A percentile compares a stretch with the other conserved stretches of the same genome.
These are phyloP conservation scores for Diaporthe sp. DNA, from an alignment of 2,329 filamentous ascomycete species.

Conservation along the genomic window DNA sequence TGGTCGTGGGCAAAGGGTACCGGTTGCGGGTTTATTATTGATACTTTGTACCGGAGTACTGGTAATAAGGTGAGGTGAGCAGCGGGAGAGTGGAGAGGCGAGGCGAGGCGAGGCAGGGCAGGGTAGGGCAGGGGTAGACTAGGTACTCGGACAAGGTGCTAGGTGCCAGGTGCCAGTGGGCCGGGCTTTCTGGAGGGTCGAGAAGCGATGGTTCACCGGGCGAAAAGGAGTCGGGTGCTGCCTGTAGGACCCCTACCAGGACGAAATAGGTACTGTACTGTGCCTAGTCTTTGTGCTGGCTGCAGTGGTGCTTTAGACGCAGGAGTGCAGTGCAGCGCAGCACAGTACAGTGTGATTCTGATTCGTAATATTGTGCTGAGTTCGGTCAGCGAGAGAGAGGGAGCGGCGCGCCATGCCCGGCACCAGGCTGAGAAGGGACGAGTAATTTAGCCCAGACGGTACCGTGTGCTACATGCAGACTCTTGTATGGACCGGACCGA, in stretches of 20 bases:
- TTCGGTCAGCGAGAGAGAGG: slow-evolving; percentile 23
- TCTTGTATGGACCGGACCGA: neutral
- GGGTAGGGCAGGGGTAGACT: neutral
- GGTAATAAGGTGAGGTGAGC: slow-evolving; percentile 21
- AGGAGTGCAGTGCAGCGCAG: neutral
- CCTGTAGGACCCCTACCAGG: neutral
- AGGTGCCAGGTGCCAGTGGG: neutral
- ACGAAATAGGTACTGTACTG: neutral
- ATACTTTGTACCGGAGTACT: slow-evolving; percentile 12
- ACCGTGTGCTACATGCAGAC: neutral
- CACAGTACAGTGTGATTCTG: slow-evolving; percentile 7
- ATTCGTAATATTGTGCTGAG: slow-evolving; percentile 31
- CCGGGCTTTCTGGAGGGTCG: neutral
- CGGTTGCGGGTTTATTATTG: slow-evolving; percentile 35
- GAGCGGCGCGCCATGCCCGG: neutral
- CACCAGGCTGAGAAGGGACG: slow-evolving; percentile 1
- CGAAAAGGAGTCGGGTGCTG: slow-evolving; percentile 28
- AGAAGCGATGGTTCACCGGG: neutral
- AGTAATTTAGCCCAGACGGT: neutral
- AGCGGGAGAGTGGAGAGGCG: slow-evolving; percentile 15
- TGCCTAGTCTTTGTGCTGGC: neutral
- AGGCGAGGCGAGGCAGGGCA: slow-evolving; percentile 4
- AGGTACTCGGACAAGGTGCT: neutral
- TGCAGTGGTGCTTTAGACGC: neutral
- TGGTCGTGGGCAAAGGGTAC: slow-evolving; percentile 31